Base-by-base conservation (phyloP, 2,329 filamentous ascomycete species). In the Madurella fahalii region DNA sequence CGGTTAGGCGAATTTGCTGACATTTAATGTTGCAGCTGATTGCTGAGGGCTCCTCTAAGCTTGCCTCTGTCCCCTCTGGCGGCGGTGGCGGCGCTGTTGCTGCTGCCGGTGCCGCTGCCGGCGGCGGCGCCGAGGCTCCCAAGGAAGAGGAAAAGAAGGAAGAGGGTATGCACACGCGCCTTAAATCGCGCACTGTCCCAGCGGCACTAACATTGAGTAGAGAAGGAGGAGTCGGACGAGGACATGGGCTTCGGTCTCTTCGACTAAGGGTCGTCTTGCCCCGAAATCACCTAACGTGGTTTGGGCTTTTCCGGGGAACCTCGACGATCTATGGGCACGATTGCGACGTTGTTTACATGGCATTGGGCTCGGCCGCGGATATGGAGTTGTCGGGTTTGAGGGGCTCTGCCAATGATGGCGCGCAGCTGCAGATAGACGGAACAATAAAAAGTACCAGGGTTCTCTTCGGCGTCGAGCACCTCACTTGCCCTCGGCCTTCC, bases 11-110 rank as follows among this genome's bases (percentile, higher is more conserved):
- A 25, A 16, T 42, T 56, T 50, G 47, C 64, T 68, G 54, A 67
- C 62, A 48, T 31, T 16, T 11, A 1, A 39, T 11, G 20, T 25
- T 62, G 61, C 67, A 97, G 94, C 81, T 99, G 77, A 96, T 99
- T 76, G 69, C 89, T 69, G 84, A 92, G 78, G 94, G 94, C 73
- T 85, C 89, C 65, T 71, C 80, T 77, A 99, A 99, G 87, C 90
- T 99, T 71, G 94, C 94, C 69, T 96, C 93, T 77, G 93, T 99
- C 72, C 92, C 94, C 77, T 90, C 89, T 71, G 94, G 92, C 70
- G 92, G 92, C 76, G 83, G 80, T 71, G 90, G 85, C 73, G 89
- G 81, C 76, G 89, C 81, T 68, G 79, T 78, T 69, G 80, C 79
- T 68, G 81, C 80, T 74, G 84, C 78, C 72, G 81, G 77, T 71